Percentiles rank a stretch among this genome's conserved stretches.
Evolutionary conservation across 352 stramenopile genomes (phyloP).

Genomic region (Phytophthora pisi): DNA sequence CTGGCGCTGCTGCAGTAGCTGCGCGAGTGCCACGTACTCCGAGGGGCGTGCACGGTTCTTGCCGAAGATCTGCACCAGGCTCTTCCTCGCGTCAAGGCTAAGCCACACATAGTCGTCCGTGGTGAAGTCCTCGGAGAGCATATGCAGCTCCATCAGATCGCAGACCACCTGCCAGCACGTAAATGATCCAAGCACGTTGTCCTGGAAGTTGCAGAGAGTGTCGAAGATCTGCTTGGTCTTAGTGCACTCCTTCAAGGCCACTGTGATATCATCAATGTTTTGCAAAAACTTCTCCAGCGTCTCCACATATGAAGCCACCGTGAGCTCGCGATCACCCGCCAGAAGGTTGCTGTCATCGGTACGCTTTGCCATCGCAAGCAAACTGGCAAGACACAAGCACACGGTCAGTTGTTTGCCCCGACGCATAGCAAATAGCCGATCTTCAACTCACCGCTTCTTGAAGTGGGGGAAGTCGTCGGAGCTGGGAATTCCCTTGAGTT

Average conservation of each 20-base stretch:
- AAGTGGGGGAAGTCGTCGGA: slow-evolving; percentile 71
- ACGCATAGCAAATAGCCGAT: neutral
- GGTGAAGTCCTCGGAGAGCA: slow-evolving; percentile 59
- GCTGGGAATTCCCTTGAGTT: slow-evolving; percentile 75
- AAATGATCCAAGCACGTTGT: slow-evolving; percentile 83
- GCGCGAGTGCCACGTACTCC: slow-evolving; percentile 70
- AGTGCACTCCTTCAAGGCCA: slow-evolving; percentile 55
- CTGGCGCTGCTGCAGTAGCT: slow-evolving; percentile 78
- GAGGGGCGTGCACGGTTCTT: slow-evolving; percentile 72
- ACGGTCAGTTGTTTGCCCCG: neutral
- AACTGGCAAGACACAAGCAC: slow-evolving; percentile 23
- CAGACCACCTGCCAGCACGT: slow-evolving; percentile 88
- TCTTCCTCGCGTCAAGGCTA: slow-evolving; percentile 77
- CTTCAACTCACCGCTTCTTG: slow-evolving; percentile 56
- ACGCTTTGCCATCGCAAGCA: slow-evolving; percentile 63
- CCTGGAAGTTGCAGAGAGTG: slow-evolving; percentile 63
- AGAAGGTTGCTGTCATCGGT: slow-evolving; percentile 52
- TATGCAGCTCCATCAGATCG: slow-evolving; percentile 79
- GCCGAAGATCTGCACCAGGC: slow-evolving; percentile 84
- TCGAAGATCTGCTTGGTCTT: slow-evolving; percentile 66
- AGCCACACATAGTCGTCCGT: slow-evolving; percentile 84
- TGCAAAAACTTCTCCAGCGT: slow-evolving; percentile 72
- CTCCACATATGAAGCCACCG: slow-evolving; percentile 60
- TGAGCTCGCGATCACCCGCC: slow-evolving; percentile 66
- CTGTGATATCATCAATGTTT: slow-evolving; percentile 65